These are phyloP conservation scores for Sphenostylis stenocarpa DNA, from an alignment of 306 rosid species.

Conservation along the genomic window DNA sequence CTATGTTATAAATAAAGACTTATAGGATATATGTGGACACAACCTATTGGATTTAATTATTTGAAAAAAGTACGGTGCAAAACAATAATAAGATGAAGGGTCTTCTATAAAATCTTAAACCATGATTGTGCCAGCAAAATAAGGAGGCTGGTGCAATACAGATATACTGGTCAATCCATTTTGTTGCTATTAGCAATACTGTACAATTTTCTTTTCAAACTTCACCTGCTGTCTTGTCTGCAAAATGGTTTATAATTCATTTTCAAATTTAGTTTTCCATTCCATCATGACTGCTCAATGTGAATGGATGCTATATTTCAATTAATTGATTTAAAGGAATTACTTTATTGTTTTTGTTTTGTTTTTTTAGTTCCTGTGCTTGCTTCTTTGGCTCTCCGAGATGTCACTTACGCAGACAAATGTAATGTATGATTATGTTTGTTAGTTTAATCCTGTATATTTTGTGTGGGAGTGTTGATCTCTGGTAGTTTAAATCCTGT, in stretches of 20 bases:
- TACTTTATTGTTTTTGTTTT: too few relatives aligned
- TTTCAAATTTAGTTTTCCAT: background rate
- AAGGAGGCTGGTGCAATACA: background rate
- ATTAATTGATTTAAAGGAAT: too few relatives aligned
- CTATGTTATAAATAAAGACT: background rate
- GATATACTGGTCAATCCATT: background rate
- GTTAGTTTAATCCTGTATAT: background rate
- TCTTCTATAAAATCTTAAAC: background rate
- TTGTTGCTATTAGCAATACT: background rate
- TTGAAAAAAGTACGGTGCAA: background rate
- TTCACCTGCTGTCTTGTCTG: background rate
- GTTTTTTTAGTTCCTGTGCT: background rate
- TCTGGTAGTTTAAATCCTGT: background rate
- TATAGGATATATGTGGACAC: background rate
- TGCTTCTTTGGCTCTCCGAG: background rate
- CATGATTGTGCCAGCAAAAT: background rate
- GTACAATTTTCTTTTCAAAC: background rate
- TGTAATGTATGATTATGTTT: background rate
- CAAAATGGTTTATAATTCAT: too few relatives aligned
- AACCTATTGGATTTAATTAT: slow-evolving; percentile 3
- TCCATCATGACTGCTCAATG: too few relatives aligned
- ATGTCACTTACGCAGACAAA: background rate
- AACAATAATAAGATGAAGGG: background rate
- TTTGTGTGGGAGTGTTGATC: background rate
- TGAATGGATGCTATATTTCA: too few relatives aligned